Evolutionary conservation across 2,329 filamentous ascomycete genomes (phyloP).

Genomic region (Apiospora arundinis): DNA sequence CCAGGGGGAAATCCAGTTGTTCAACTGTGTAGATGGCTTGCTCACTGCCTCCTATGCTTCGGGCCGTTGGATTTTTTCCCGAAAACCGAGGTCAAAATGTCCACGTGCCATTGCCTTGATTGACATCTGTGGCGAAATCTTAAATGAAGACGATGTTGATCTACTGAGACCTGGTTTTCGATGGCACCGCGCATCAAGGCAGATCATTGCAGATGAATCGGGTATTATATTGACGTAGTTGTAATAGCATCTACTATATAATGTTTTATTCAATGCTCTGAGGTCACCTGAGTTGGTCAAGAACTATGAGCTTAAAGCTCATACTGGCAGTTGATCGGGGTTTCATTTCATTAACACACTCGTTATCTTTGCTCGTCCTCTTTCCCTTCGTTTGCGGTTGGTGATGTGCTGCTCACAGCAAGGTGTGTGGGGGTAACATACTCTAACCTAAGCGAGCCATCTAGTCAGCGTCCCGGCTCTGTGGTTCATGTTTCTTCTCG

Average conservation of each 20-base stretch:
- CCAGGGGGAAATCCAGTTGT: not conserved
- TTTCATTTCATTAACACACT: too few relatives aligned
- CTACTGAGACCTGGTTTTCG: not conserved
- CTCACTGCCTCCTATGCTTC: not conserved
- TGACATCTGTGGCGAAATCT: not conserved
- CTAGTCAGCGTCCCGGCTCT: not conserved
- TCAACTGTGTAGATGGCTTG: not conserved
- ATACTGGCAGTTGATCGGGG: too few relatives aligned
- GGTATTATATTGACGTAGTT: too few relatives aligned
- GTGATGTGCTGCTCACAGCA: not conserved
- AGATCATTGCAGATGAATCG: not conserved
- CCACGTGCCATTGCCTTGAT: not conserved
- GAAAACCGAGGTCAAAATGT: not conserved
- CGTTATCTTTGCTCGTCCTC: too few relatives aligned
- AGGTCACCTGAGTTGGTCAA: too few relatives aligned
- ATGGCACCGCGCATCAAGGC: not conserved
- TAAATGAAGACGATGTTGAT: not conserved
- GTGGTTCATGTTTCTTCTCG: not conserved
- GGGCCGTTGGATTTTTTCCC: not conserved
- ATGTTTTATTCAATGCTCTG: too few relatives aligned
- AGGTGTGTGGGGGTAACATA: not conserved
- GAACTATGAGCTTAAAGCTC: too few relatives aligned
- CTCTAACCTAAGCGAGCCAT: not conserved
- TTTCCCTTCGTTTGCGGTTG: not conserved
- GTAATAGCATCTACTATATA: too few relatives aligned